Evolutionary conservation across 2,329 filamentous ascomycete genomes (phyloP), one percentile per base, ranked within the genome.

Genomic region (Calonectria honghensis): DNA sequence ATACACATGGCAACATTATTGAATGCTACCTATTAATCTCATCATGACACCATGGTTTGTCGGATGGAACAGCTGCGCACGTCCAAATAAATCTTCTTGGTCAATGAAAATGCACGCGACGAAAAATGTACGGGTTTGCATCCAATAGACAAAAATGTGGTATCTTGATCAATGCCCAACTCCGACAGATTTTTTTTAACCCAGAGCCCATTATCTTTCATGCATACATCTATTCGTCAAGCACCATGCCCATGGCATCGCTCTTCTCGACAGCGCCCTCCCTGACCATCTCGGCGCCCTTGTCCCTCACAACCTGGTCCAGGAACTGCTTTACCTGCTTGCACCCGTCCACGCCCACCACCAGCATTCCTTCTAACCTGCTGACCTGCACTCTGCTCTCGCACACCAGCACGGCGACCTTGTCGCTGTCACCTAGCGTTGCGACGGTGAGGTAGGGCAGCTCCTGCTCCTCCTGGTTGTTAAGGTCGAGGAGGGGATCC

Each of bases 341-440:
- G 85, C 96, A 98, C 6, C 96, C 97, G 83, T 98, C 96, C 64
- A 98, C 92, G 0, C 94, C 96, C 1, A 98, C 95, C 0, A 95
- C 95, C 79, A 99, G 87, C 96, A 99, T 98, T 1, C 94, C 94
- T 86, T 99, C 96, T 74, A 98, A 83, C 72, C 96, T 91, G 73
- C 90, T 90, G 76, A 94, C 91, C 85, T 97, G 94, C n/a, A 98
- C 93, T 63, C 95, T 92, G 70, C 93, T 97, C 88, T 98, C 97
- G 89, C 97, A 94, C 16, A 96, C 90, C 76, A 98, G 86, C 9
- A 96, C 94, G 3, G 91, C 93, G 2, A 98, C 93, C 79, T 93
- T 93, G 82, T 96, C 95, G 63, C 89, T 92, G 7, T 89, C 90
- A 1, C 95, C 94, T 27, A 95, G 87, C 2, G 96, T 98, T 0